Percentiles rank a stretch among this genome's conserved stretches.
Evolutionary conservation across 176 grass and related monocot species (phyloP).

Genomic region (Bromus sterilis): DNA sequence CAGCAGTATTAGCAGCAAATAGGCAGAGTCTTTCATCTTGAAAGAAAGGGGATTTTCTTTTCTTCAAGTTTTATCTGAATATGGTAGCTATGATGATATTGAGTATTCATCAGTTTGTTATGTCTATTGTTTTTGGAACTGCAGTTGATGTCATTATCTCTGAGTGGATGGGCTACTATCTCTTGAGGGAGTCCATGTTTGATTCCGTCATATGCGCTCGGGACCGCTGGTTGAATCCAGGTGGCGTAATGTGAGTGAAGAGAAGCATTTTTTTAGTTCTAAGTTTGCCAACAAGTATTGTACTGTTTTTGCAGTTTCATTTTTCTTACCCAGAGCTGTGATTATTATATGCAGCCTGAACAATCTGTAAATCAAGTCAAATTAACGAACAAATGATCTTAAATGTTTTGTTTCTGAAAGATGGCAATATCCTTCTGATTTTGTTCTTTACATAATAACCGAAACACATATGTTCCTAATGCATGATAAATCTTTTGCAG

Average conservation of each 20-base stretch:
- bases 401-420: background rate
- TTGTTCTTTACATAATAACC: background rate
- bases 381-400: background rate
- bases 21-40: background rate
- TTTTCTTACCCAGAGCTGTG: background rate
- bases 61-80: background rate
- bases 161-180: conserved; percentile 99
- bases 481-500: conserved; percentile 22
- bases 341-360: background rate
- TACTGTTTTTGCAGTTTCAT: background rate
- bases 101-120: background rate
- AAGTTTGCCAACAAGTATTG: background rate
- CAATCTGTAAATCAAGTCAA: background rate
- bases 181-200: conserved; percentile 95
- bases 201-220: conserved; percentile 96
- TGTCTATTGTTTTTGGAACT: conserved; percentile 12
- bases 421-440: background rate
- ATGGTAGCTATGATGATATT: background rate
- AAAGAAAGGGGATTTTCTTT: background rate
- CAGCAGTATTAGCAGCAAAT: background rate
- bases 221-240: conserved; percentile 85
- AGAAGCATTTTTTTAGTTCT: background rate
- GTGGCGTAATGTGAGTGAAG: conserved; percentile 79
- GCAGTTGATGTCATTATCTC: conserved; percentile 97
- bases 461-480: background rate